Conservation (phyloP, 495 filamentous ascomycete genomes). For the Apodospora peruviana region DNA sequence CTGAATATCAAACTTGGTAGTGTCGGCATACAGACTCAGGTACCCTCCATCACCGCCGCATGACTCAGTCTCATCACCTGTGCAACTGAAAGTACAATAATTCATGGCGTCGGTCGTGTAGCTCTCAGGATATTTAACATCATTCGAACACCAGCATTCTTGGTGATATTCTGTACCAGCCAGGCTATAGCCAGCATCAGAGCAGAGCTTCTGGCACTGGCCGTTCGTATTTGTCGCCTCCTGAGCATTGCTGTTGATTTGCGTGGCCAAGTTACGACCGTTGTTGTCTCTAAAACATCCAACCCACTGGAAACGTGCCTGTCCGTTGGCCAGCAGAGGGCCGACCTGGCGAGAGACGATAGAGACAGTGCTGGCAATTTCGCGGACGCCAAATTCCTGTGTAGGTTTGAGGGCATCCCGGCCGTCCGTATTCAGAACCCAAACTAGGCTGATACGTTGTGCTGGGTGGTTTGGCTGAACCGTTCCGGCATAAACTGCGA, state of each 20-base stretch:
- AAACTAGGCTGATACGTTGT: constrained; percentile 32
- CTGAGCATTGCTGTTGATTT: constrained; percentile 24
- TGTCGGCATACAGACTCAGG: constrained; percentile 38
- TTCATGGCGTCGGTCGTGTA: constrained; percentile 21
- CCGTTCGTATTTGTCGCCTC: constrained; percentile 30
- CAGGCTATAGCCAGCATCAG: constrained; percentile 31
- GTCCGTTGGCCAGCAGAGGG: constrained; percentile 25
- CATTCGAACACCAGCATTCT: constrained; percentile 45
- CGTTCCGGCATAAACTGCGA: constrained; percentile 42
- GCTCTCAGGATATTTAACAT: constrained; percentile 5
- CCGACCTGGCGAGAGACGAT: constrained; percentile 34
- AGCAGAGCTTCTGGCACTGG: constrained; percentile 34
- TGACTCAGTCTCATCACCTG: constrained; percentile 27
- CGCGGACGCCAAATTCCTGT: constrained; percentile 18
- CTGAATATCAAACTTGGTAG: constrained; percentile 20
- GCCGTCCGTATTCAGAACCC: constrained; percentile 43
- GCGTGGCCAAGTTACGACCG: constrained; percentile 29
- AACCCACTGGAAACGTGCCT: constrained; percentile 31
- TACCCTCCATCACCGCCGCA: constrained; percentile 38
- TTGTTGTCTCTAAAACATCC: constrained; percentile 40
- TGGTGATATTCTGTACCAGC: constrained; percentile 45
- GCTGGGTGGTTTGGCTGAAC: constrained; percentile 40
- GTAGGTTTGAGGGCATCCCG: constrained; percentile 29
- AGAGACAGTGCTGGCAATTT: constrained; percentile 30
- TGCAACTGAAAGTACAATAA: constrained; percentile 28